Conservation (phyloP, 164 flowering plant genomes). For the Annona squamosa region DNA sequence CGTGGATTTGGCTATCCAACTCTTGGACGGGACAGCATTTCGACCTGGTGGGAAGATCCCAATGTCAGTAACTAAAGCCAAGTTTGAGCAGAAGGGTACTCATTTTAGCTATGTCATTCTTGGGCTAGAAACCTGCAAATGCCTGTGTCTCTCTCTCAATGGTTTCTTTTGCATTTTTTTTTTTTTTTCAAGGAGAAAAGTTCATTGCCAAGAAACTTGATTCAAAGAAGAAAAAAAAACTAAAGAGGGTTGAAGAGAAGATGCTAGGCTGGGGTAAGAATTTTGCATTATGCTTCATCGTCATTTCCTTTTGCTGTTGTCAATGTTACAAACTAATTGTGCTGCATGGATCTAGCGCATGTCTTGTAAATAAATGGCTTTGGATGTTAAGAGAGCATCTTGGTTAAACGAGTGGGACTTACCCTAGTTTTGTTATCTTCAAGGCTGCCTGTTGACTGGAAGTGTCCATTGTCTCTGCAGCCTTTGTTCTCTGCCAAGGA, state of each 20-base stretch:
- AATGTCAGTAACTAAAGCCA: slow-evolving; percentile 82
- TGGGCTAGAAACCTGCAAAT: neutral
- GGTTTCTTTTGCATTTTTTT: neutral
- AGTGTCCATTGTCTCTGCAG: too few relatives aligned
- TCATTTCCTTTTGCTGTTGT: slow-evolving; percentile 1
- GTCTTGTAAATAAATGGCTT: too few relatives aligned
- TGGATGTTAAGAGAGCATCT: too few relatives aligned
- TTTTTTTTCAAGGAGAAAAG: slow-evolving; percentile 54
- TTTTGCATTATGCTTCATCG: neutral
- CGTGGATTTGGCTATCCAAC: slow-evolving; percentile 69
- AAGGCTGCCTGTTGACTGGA: too few relatives aligned
- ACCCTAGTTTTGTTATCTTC: too few relatives aligned
- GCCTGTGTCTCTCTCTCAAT: neutral
- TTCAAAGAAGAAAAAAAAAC: slow-evolving; percentile 74
- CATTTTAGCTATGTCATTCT: neutral
- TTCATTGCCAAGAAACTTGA: slow-evolving; percentile 78
- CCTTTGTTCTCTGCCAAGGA: too few relatives aligned
- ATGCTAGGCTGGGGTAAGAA: slow-evolving; percentile 94
- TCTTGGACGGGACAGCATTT: slow-evolving; percentile 82
- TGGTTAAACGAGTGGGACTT: too few relatives aligned
- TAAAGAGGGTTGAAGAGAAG: slow-evolving; percentile 75
- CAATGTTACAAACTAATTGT: neutral
- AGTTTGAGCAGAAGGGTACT: slow-evolving; percentile 97
- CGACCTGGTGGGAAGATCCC: slow-evolving; percentile 65
- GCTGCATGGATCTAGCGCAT: neutral